phyloP scores from a whole-genome alignment of 1,284 basidiomycete species.

The Tausonia pullulans region DNA sequence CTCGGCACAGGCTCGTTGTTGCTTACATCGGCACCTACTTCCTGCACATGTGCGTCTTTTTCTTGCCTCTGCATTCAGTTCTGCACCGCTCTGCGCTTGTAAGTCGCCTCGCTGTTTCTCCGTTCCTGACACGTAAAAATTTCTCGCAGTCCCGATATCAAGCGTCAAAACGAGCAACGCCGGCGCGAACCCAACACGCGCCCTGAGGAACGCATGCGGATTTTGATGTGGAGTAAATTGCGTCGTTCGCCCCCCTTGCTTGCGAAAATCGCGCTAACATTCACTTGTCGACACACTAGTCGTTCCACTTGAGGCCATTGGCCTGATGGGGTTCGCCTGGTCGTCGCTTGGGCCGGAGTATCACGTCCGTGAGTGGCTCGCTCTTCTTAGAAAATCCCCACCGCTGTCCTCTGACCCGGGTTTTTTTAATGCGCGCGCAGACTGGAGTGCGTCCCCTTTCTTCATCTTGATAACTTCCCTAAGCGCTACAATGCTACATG shows the following conservation, averaged over 20 bases:
- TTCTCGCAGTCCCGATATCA: not conserved
- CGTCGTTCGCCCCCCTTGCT: not conserved
- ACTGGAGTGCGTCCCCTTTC: no score
- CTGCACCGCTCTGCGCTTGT: no score
- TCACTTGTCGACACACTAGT: not conserved
- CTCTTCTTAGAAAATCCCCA: no score
- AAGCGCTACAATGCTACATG: no score
- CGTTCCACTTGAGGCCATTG: slow-evolving; percentile 33
- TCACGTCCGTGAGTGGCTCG: slow-evolving; percentile 35
- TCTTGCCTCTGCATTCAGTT: not conserved
- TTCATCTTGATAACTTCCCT: no score
- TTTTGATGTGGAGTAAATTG: slow-evolving; percentile 30
- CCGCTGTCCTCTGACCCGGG: no score
- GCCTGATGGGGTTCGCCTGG: slow-evolving; percentile 38
- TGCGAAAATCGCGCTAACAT: not conserved
- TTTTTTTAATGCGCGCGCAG: no score
- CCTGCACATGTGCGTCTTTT: not conserved
- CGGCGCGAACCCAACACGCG: slow-evolving; percentile 22
- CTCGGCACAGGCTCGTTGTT: not conserved
- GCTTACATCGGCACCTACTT: not conserved
- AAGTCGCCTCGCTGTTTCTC: no score
- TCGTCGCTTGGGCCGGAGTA: slow-evolving; percentile 32
- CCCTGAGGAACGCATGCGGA: slow-evolving; percentile 34
- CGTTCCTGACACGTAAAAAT: no score
- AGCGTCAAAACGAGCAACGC: not conserved